Base-by-base conservation (phyloP, 805 yeast genomes). In the Metschnikowia cubensis region DNA sequence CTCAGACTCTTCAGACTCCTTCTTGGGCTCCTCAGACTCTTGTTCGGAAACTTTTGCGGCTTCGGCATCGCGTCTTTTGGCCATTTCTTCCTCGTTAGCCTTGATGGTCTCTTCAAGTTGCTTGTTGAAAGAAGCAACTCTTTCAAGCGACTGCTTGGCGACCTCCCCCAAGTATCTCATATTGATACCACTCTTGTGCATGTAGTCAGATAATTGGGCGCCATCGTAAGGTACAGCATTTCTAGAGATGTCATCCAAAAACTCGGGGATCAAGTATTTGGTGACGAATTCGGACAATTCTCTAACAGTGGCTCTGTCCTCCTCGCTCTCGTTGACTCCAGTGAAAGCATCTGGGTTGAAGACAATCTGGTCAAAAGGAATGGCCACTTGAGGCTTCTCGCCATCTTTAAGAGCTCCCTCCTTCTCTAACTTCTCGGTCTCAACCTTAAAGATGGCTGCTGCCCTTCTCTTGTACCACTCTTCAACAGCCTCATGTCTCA, bases 401-500 rank as follows among this genome's bases (percentile, higher is more conserved):
- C 71, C 75, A 4, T 69, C 71, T 22, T 64, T 61, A 17, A 49
- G 55, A 6, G 67, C 72, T 4, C 66, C 71, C 45, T 68, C 70
- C 50, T 65, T 61, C 48, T 75, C 74, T 50, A 72, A 71, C 29
- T 53, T 49, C 50, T 80, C 82, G 39, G 82, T 71, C 59, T 81
- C 81, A 1, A 63, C 69, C 51, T 76, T 76, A 54, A 83, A 65
- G 42, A 74, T 73, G 18, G 71, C 73, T 14, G 86, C 79, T 2
- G 86, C 77, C 62, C 84, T 81, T 51, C 81, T 68, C 62, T 80
- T 80, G 85, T 94, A 89, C 97, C 96, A 92, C 59, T 84, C 88
- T 58, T 84, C 92, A 43, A 92, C 82, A 15, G 96, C 94, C 70
- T 92, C 98, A 56, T 83, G 83, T 70, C 98, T 84, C 41, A 92